A percentile compares a stretch with the other conserved stretches of the same genome.
These are phyloP conservation scores for Globisporangium rhizosaccharum DNA, from an alignment of 352 stramenopile species.

Conservation along the genomic window DNA sequence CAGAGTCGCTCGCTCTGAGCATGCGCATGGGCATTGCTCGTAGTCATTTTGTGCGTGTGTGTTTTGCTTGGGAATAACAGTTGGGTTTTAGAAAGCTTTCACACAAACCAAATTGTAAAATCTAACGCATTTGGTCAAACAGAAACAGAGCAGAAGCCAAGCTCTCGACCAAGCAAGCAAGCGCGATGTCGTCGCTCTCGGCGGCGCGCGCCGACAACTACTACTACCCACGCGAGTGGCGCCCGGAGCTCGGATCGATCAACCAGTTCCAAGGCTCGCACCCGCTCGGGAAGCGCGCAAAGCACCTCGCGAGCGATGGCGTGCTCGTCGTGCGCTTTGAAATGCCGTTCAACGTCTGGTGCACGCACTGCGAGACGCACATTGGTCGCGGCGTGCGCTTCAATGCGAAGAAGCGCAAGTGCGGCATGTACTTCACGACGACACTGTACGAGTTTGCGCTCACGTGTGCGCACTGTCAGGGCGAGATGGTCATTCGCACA, in stretches of 20 bases:
- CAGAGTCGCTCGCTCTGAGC: slow-evolving; percentile 3
- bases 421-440: slow-evolving; percentile 90
- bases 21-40: not conserved
- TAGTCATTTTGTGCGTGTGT: not conserved
- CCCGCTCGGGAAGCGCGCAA: slow-evolving; percentile 65
- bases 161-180: not conserved
- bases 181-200: slow-evolving; percentile 92
- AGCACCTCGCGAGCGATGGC: slow-evolving; percentile 82
- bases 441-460: slow-evolving; percentile 94
- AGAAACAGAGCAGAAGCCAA: not conserved
- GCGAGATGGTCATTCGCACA: slow-evolving; percentile 91
- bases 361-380: slow-evolving; percentile 56
- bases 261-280: slow-evolving; percentile 79
- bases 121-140: not conserved
- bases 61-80: not conserved
- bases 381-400: slow-evolving; percentile 91
- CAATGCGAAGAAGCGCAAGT: slow-evolving; percentile 94
- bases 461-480: slow-evolving; percentile 87
- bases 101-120: no score
- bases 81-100: not conserved
- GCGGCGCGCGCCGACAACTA: slow-evolving; percentile 97
- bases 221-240: slow-evolving; percentile 94
- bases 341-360: slow-evolving; percentile 96
- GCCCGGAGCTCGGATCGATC: slow-evolving; percentile 80
- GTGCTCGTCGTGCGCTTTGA: slow-evolving; percentile 96